Conservation (phyloP, 371 early-diverging fungal genomes). For the Rhizopus arrhizus region DNA sequence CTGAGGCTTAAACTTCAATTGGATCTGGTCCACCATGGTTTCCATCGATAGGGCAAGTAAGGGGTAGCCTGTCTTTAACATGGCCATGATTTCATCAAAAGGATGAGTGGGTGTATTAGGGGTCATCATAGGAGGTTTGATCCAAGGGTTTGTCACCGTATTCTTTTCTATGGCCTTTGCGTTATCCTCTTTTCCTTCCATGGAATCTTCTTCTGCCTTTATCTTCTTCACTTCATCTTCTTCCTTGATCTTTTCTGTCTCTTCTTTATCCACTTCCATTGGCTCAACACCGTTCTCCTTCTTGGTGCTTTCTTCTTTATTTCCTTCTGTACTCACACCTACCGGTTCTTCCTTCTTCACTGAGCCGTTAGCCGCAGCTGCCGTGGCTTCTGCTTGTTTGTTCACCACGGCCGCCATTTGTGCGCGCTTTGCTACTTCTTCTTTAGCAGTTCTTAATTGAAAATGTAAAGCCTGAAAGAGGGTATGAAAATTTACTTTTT, state of each 20-base stretch:
- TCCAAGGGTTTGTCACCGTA: no score
- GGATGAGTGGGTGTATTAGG: slow-evolving; percentile 49
- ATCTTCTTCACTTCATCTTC: background rate
- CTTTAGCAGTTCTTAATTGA: slow-evolving; percentile 89
- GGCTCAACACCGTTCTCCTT: background rate
- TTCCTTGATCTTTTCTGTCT: background rate
- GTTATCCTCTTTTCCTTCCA: background rate
- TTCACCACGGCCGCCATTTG: slow-evolving; percentile 15
- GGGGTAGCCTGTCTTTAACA: slow-evolving; percentile 94
- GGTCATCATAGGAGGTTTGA: slow-evolving; percentile 7
- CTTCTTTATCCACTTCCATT: background rate
- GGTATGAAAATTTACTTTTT: background rate
- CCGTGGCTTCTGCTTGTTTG: background rate
- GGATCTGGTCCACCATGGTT: slow-evolving; percentile 96
- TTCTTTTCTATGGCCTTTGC: background rate
- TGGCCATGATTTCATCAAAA: slow-evolving; percentile 96
- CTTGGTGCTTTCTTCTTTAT: background rate
- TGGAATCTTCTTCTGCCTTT: background rate
- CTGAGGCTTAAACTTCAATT: slow-evolving; percentile 87
- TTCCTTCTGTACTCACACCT: background rate
- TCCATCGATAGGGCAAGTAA: slow-evolving; percentile 94
- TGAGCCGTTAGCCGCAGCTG: background rate
- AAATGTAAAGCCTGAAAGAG: slow-evolving; percentile 81
- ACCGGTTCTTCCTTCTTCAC: background rate
- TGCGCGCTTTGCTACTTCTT: slow-evolving; percentile 77